Evolutionary conservation across 2,329 filamentous ascomycete genomes (phyloP).

Genomic region (Biscogniauxia sp.): DNA sequence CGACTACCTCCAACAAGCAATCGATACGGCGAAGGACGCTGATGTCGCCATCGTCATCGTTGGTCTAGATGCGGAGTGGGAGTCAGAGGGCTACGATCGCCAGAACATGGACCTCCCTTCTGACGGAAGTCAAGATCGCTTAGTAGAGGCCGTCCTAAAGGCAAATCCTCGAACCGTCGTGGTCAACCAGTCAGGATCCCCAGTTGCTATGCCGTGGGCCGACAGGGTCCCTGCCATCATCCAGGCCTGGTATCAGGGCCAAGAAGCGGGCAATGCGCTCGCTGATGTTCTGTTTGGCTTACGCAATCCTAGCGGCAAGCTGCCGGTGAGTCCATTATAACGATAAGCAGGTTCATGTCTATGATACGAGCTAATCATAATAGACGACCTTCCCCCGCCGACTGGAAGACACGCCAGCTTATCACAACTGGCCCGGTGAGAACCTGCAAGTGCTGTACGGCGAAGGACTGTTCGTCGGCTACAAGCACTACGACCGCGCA

Average conservation of each 20-base stretch:
- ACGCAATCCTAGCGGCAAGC: constrained; percentile 64
- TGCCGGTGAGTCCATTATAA: constrained; percentile 47
- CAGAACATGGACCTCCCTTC: constrained; percentile 58
- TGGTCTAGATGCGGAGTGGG: constrained; percentile 71
- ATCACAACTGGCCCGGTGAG: constrained; percentile 71
- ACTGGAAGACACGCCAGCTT: constrained; percentile 66
- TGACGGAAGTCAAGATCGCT: constrained; percentile 57
- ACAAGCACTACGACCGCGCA: constrained; percentile 67
- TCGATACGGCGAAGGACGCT: constrained; percentile 57
- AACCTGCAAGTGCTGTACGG: constrained; percentile 67
- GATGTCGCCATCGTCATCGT: constrained; percentile 69
- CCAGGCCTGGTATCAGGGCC: constrained; percentile 69
- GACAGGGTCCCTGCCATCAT: constrained; percentile 63
- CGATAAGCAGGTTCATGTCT: background rate
- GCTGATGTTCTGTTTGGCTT: constrained; percentile 65
- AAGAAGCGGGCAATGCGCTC: constrained; percentile 67
- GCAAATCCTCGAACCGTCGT: constrained; percentile 67
- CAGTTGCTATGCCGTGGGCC: constrained; percentile 69
- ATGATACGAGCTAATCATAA: constrained; percentile 3
- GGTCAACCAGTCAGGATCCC: constrained; percentile 67
- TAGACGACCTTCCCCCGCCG: constrained; percentile 63
- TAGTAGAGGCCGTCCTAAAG: constrained; percentile 60
- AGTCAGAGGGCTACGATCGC: constrained; percentile 71
- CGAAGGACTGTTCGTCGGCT: constrained; percentile 72
- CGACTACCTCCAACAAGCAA: constrained; percentile 63